These are phyloP conservation scores for Colletotrichum magnum DNA, from an alignment of 2,329 filamentous ascomycete genomes.

Conservation along the genomic window DNA sequence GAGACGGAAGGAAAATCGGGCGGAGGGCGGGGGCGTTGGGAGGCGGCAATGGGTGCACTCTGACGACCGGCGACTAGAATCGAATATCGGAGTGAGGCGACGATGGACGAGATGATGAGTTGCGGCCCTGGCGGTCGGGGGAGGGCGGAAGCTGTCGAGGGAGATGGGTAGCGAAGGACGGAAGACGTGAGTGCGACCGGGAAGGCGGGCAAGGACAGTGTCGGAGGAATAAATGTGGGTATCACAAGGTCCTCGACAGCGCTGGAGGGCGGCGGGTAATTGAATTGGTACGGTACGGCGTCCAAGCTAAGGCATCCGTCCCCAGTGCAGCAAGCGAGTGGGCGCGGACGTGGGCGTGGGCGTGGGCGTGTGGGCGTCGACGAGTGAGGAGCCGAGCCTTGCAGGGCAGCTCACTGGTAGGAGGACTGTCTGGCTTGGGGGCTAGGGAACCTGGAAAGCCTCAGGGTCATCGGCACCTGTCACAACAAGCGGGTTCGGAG, in stretches of 20 bases:
- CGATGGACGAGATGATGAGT: constrained; percentile 34
- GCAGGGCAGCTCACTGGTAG: constrained; percentile 15
- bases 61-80: neutral
- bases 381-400: constrained; percentile 36
- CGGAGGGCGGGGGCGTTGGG: neutral
- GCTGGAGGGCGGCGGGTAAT: constrained; percentile 37
- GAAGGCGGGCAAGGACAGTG: constrained; percentile 39
- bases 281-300: constrained; percentile 28
- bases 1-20: neutral
- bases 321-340: constrained; percentile 22
- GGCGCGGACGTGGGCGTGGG: constrained; percentile 1
- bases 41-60: constrained; percentile 5
- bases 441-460: neutral
- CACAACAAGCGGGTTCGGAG: constrained; percentile 18
- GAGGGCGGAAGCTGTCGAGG: constrained; percentile 37
- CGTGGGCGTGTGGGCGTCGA: constrained; percentile 11
- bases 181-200: constrained; percentile 39
- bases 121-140: constrained; percentile 27
- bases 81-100: constrained; percentile 15
- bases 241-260: constrained; percentile 37
- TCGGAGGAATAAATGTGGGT: constrained; percentile 41
- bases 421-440: neutral
- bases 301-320: constrained; percentile 32
- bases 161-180: constrained; percentile 39
- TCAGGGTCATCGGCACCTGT: constrained; percentile 28